Evolutionary conservation across 2,329 filamentous ascomycete species (phyloP).

Genomic region (Fusarium keratoplasticum): DNA sequence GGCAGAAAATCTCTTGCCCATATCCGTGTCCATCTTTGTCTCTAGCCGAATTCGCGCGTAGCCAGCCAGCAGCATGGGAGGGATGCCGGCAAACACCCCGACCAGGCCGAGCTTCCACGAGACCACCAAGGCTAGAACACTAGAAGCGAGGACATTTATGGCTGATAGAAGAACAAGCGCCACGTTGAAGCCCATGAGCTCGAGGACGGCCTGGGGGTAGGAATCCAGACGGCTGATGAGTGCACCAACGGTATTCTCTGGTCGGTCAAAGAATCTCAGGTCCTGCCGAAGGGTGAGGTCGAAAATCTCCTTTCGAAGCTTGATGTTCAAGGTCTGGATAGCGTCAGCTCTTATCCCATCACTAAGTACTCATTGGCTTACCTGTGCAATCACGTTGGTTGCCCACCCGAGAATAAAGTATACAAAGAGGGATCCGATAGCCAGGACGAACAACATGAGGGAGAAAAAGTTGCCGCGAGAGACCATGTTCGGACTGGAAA

Average conservation of each 20-base stretch:
- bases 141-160: constrained; percentile 51
- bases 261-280: constrained; percentile 54
- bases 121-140: constrained; percentile 54
- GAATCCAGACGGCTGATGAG: constrained; percentile 49
- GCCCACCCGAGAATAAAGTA: constrained; percentile 54
- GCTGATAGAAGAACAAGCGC: constrained; percentile 49
- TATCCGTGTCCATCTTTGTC: constrained; percentile 49
- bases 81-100: constrained; percentile 54
- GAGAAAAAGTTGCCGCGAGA: constrained; percentile 62
- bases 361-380: neutral
- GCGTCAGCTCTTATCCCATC: neutral
- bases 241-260: constrained; percentile 52
- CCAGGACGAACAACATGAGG: constrained; percentile 64
- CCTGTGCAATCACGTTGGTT: constrained; percentile 43
- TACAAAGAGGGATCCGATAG: constrained; percentile 54
- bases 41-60: constrained; percentile 53
- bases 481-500: constrained; percentile 44
- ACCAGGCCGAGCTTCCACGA: constrained; percentile 62
- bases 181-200: constrained; percentile 55
- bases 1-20: constrained; percentile 46
- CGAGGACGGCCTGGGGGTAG: constrained; percentile 51
- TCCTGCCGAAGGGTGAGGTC: constrained; percentile 36
- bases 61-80: constrained; percentile 48
- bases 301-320: constrained; percentile 12
- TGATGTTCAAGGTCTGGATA: neutral